phyloP scores from a whole-genome alignment of 2,329 filamentous ascomycete genomes.

The Sporothrix globosa region DNA sequence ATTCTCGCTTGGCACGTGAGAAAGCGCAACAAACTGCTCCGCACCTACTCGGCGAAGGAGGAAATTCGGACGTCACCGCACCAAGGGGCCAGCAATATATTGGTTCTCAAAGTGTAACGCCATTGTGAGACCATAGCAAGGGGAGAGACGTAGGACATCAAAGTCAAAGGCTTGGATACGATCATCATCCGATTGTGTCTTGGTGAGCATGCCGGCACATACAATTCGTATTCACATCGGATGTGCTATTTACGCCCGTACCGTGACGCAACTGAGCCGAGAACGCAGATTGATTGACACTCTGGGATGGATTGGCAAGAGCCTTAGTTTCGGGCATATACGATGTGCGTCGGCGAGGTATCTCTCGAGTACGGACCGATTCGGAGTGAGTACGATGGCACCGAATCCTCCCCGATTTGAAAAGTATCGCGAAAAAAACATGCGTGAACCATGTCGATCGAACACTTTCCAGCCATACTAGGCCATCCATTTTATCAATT shows the following conservation, averaged over 20 bases:
- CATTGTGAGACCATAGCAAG: neutral
- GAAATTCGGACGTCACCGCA: neutral
- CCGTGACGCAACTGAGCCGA: constrained; percentile 6
- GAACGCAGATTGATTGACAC: neutral
- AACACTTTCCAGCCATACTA: constrained; percentile 1
- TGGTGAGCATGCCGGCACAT: neutral
- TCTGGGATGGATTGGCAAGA: neutral
- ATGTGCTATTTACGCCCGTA: constrained; percentile 19
- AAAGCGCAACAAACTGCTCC: neutral
- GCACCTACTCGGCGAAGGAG: neutral
- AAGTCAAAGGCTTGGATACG: neutral
- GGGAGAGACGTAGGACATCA: neutral
- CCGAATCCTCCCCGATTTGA: neutral
- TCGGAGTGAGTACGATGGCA: neutral
- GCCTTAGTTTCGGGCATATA: neutral
- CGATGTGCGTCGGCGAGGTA: neutral
- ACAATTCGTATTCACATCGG: neutral
- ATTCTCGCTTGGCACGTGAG: constrained; percentile 2
- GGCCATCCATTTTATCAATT: neutral
- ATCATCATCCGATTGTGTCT: constrained; percentile 16
- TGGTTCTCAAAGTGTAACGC: neutral
- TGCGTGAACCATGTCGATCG: neutral
- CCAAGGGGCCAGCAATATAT: constrained; percentile 7
- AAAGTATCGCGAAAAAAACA: neutral
- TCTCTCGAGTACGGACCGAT: neutral